These are phyloP conservation scores for Magnolia changhungtana DNA, from an alignment of 164 flowering plant species.

Conservation along the genomic window DNA sequence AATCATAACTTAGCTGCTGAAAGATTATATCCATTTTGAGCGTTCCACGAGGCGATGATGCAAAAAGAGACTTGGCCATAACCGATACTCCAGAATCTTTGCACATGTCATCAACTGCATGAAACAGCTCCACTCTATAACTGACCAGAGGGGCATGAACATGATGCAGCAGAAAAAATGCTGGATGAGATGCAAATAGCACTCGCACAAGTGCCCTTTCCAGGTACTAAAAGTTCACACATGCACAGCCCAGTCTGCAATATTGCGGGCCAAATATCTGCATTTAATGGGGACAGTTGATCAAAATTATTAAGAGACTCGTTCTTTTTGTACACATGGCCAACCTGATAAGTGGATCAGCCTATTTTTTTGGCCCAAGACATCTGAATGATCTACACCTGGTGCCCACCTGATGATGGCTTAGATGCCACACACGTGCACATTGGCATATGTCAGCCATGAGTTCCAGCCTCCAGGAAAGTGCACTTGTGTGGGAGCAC, in stretches of 20 bases:
- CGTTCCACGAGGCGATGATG: constrained; percentile 51
- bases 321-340: neutral
- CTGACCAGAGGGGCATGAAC: constrained; percentile 19
- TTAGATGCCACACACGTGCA: neutral
- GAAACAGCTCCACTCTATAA: constrained; percentile 71
- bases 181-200: neutral
- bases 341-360: neutral
- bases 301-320: neutral
- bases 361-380: neutral
- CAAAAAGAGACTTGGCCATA: constrained; percentile 90
- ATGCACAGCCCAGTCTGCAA: neutral
- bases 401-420: neutral
- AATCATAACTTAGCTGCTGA: constrained; percentile 43
- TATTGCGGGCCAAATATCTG: neutral
- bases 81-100: constrained; percentile 70
- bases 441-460: neutral
- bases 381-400: neutral
- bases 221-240: neutral
- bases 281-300: neutral
- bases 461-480: neutral
- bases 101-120: constrained; percentile 73
- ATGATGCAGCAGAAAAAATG: constrained; percentile 18
- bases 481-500: neutral
- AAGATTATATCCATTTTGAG: constrained; percentile 38
- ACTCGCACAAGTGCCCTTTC: neutral